Percentiles rank a stretch among this genome's conserved stretches.
These are phyloP conservation scores for Talaromyces ruber DNA, from an alignment of 495 filamentous ascomycete genomes.

Conservation along the genomic window DNA sequence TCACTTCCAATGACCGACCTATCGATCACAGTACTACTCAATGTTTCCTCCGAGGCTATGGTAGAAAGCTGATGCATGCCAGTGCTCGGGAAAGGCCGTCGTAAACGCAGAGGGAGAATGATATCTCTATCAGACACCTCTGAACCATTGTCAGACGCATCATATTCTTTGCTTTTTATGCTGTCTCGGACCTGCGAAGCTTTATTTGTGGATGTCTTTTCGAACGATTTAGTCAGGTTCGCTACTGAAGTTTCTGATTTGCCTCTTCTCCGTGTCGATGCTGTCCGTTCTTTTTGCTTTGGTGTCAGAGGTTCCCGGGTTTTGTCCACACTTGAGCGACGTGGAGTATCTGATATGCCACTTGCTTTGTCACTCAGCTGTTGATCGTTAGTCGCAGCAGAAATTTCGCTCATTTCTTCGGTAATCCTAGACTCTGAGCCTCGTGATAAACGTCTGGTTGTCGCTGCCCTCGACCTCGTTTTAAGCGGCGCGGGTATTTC, in stretches of 20 bases:
- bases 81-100: constrained; percentile 52
- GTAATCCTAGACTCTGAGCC: constrained; percentile 13
- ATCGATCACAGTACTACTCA: constrained; percentile 37
- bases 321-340: constrained; percentile 1
- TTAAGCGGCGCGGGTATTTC: constrained; percentile 40
- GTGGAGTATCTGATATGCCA: background rate
- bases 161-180: background rate
- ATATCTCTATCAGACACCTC: constrained; percentile 33
- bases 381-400: background rate
- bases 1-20: constrained; percentile 3
- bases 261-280: background rate
- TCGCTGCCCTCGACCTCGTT: constrained; percentile 23
- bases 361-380: background rate
- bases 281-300: background rate
- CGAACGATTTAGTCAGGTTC: background rate
- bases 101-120: constrained; percentile 28
- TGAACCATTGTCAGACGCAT: constrained; percentile 23
- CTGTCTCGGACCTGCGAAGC: background rate
- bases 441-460: constrained; percentile 11
- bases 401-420: background rate
- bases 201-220: background rate
- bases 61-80: constrained; percentile 65
- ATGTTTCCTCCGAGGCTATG: constrained; percentile 57
- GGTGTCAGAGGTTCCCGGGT: background rate
- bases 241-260: background rate